A percentile compares a stretch with the other conserved stretches of the same genome.
Evolutionary conservation across 495 filamentous ascomycete genomes (phyloP).

Genomic region (Tricharina praecox): DNA sequence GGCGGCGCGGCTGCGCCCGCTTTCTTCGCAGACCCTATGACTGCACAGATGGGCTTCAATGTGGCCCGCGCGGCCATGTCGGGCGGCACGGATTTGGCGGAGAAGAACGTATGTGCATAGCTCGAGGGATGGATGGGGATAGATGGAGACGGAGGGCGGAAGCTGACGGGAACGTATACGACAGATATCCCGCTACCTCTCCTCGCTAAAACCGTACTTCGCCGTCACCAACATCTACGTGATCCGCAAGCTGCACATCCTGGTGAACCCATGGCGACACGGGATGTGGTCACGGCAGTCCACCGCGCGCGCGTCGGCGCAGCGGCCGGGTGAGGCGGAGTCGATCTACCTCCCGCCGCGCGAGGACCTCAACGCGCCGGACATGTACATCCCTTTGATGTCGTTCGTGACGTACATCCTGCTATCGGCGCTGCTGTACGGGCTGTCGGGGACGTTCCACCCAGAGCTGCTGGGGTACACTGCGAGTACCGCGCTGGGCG

Average conservation of each 20-base stretch:
- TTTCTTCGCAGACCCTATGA: conserved; percentile 77
- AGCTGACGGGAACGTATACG: conserved; percentile 4
- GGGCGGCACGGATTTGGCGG: conserved; percentile 79
- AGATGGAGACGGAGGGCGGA: neutral
- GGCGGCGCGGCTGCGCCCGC: conserved; percentile 33
- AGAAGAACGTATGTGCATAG: conserved; percentile 67
- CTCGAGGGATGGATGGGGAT: neutral
- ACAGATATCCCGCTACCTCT: conserved; percentile 82
- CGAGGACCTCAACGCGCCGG: conserved; percentile 91
- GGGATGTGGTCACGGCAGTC: conserved; percentile 73
- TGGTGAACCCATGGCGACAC: conserved; percentile 94
- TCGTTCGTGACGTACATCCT: conserved; percentile 95
- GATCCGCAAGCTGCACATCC: conserved; percentile 64
- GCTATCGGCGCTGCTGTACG: conserved; percentile 72
- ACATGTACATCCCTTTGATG: conserved; percentile 97
- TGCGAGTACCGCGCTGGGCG: conserved; percentile 62
- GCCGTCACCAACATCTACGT: conserved; percentile 89
- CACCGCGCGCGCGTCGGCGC: conserved; percentile 36
- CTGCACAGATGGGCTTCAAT: conserved; percentile 91
- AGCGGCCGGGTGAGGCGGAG: conserved; percentile 49
- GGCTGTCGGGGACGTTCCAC: conserved; percentile 81
- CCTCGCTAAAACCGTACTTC: conserved; percentile 92
- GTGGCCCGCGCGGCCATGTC: conserved; percentile 79
- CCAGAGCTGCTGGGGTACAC: conserved; percentile 82
- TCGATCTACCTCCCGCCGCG: conserved; percentile 85